Percentiles rank a stretch among this genome's conserved stretches.
These are phyloP conservation scores for Pseudopyricularia cyperi DNA, from an alignment of 2,329 filamentous ascomycete genomes.

Conservation along the genomic window DNA sequence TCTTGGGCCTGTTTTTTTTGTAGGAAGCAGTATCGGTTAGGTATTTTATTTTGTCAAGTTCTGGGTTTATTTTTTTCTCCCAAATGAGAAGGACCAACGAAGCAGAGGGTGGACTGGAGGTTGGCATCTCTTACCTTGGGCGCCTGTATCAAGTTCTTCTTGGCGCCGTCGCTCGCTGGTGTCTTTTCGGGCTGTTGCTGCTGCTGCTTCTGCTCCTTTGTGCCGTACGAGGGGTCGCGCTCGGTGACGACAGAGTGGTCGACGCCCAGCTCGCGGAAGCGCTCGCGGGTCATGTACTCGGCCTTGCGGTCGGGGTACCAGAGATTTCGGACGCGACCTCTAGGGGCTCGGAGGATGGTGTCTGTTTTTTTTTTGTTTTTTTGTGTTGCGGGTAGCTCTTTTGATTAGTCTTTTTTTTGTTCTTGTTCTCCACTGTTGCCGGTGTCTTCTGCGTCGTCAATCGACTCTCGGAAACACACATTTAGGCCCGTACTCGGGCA, in stretches of 20 bases:
- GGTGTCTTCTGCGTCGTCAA: background rate
- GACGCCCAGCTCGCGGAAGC: slow-evolving; percentile 17
- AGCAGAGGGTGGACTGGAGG: too few relatives aligned
- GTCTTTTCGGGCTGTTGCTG: slow-evolving; percentile 1
- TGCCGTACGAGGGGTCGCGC: slow-evolving; percentile 15
- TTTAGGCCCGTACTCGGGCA: slow-evolving; percentile 25
- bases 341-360: slow-evolving; percentile 18
- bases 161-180: slow-evolving; percentile 3
- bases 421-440: background rate
- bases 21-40: background rate
- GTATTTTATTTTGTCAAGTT: background rate
- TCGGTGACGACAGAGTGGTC: slow-evolving; percentile 14
- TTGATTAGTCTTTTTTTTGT: background rate
- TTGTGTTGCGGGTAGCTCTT: background rate
- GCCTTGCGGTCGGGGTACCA: slow-evolving; percentile 19
- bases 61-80: background rate
- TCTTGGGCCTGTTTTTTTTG: slow-evolving; percentile 18
- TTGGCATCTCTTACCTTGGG: too few relatives aligned
- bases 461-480: slow-evolving; percentile 10
- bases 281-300: slow-evolving; percentile 20
- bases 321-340: slow-evolving; percentile 22
- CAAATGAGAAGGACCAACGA: background rate
- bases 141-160: slow-evolving; percentile 4
- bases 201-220: background rate
- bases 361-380: slow-evolving; percentile 8